Percentiles rank a stretch among this genome's conserved stretches.
phyloP scores from a whole-genome alignment of 129 eudicot species.

The Deinandra increscens region DNA sequence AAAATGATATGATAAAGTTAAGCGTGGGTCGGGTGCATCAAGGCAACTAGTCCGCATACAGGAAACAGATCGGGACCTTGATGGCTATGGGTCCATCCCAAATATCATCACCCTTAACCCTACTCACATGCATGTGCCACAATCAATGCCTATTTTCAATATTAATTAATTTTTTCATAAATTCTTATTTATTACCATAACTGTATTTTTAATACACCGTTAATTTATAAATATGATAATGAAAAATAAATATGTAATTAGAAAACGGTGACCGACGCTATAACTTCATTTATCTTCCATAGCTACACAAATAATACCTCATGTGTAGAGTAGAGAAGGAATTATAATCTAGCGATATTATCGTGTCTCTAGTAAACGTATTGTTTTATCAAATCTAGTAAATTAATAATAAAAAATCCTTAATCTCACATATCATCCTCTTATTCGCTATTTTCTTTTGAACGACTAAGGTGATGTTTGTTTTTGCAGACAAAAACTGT shows the following conservation, averaged over 20 bases:
- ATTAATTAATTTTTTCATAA: slow-evolving; percentile 17
- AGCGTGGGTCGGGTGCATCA: slow-evolving; percentile 44
- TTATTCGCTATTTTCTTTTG: no score
- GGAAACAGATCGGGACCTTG: slow-evolving; percentile 35
- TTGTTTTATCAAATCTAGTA: no score
- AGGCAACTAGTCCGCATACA: slow-evolving; percentile 36
- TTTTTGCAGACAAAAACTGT: no score
- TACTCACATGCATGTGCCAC: slow-evolving; percentile 41
- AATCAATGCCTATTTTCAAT: slow-evolving; percentile 28
- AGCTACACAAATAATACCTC: no score
- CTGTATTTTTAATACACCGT: slow-evolving; percentile 3
- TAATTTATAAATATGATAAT: background rate
- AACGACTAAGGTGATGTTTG: no score
- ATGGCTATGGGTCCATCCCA: slow-evolving; percentile 39
- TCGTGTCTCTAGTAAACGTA: no score
- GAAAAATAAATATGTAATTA: background rate
- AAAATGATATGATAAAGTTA: slow-evolving; percentile 35
- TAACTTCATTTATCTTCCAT: background rate
- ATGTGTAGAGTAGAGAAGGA: no score
- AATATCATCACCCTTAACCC: slow-evolving; percentile 32
- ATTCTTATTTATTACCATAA: slow-evolving; percentile 10
- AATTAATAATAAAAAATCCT: no score
- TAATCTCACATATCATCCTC: no score
- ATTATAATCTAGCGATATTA: no score
- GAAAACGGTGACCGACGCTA: background rate